Base-by-base conservation (phyloP, 345 rosid genomes). In the Crucihimalaya himalaica region DNA sequence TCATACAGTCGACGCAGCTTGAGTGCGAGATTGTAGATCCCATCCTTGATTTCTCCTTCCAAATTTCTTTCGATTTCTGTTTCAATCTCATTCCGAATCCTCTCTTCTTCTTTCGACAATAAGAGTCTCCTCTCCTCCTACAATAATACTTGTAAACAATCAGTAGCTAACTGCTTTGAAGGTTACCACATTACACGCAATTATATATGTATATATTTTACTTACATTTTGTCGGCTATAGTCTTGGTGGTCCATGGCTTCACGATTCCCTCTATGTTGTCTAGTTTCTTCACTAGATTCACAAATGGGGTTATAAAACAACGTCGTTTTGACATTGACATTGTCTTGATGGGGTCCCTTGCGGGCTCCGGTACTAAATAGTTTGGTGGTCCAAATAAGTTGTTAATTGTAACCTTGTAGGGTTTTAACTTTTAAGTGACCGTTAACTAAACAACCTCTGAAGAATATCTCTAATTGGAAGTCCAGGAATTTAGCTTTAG, bases 31-130 rank as follows among this genome's bases (percentile, higher is more conserved):
- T 74, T 83, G 74, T 82, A 87, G 6, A 90, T 90, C 51, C 84
- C 91, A 40, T 83, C 95, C 59, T 90, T 93, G 51, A 93, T 84
- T 66, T 88, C 97, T 39, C 84, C 87, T 83, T 93, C 98, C 81
- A 93, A 77, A 65, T 83, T 79, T 56, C 73, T 85, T 59, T 93
- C 97, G 5, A 87, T 84, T 6, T 90, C 93, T 64, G 29, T 72
- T 64, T 90, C 97, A 3, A 90, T 90, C 84, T 93, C 90, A 0
- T 79, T 79, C 1, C 89, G 80, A n/a, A 90, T 84, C 81, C 81
- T 85, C 71, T 68, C 46, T 75, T 90, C 97, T 76, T 88, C 85
- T 52, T 71, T 80, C 1, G 83, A 71, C 77, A 79, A 72, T 12
- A 50, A 43, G 2, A 71, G 39, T 13, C 52, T 68, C 39, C 61